Conservation (phyloP, 208 protist species). For the Trypanosoma cruzi region DNA sequence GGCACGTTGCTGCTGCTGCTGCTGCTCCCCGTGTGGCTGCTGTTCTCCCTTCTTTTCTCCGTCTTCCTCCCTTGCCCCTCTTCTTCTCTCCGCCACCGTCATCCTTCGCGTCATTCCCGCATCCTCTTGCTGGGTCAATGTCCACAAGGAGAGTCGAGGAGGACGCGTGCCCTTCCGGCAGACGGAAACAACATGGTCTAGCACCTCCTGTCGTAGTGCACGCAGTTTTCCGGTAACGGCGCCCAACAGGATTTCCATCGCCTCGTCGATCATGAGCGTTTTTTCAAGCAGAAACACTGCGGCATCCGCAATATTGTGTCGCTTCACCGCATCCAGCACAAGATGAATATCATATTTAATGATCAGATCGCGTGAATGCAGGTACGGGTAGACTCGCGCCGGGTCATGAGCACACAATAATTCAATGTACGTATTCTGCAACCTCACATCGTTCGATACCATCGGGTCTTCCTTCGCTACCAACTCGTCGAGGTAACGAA, state of each 20-base stretch:
- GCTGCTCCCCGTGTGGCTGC: too few relatives aligned
- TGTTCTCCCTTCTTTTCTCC: too few relatives aligned
- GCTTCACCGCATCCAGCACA: slow-evolving; percentile 47
- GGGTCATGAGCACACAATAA: slow-evolving; percentile 66
- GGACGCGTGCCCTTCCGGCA: not conserved
- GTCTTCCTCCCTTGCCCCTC: not conserved
- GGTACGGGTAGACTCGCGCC: slow-evolving; percentile 56
- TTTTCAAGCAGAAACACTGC: slow-evolving; percentile 69
- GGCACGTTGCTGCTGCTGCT: not conserved
- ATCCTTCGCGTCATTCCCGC: not conserved
- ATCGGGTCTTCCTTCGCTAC: slow-evolving; percentile 47
- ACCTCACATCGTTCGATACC: slow-evolving; percentile 47
- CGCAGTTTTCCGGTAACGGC: slow-evolving; percentile 25
- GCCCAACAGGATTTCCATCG: slow-evolving; percentile 47
- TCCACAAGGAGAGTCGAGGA: not conserved
- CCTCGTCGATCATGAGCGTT: slow-evolving; percentile 57
- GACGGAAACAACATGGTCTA: slow-evolving; percentile 7
- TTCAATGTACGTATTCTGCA: slow-evolving; percentile 89
- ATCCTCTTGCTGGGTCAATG: not conserved
- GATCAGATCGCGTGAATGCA: slow-evolving; percentile 37
- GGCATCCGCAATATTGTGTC: slow-evolving; percentile 61
- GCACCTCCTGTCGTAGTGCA: slow-evolving; percentile 8
- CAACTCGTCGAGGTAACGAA: slow-evolving; percentile 78
- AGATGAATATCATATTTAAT: slow-evolving; percentile 71
- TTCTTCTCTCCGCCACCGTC: not conserved